Evolutionary conservation across 129 eudicot species (phyloP), one percentile per base, ranked within the genome.

Genomic region (Ambrosia trifida): DNA sequence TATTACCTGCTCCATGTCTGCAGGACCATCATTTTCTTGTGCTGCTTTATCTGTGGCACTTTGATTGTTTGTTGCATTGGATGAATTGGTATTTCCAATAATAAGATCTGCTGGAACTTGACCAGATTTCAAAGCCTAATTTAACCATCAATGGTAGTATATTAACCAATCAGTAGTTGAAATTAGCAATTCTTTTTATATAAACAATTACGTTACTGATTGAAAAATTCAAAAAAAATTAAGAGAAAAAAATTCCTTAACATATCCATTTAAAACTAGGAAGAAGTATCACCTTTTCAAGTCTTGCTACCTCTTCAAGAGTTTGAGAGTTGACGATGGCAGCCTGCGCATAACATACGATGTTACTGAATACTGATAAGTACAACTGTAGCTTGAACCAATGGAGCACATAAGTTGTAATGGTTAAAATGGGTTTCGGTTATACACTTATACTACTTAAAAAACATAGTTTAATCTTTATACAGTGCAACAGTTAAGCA

Each of bases 251-350:
- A 63, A 35, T 4, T 43, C 40, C 44, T 11, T 32, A 8, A 16
- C 31, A 72, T 43, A 52, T 54, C 66, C 7, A 41, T 19, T 36
- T 5, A 30, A 28, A 68, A 68, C 32, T 17, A 50, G 19, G 60
- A 60, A 0, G 14, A 65, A 52, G 59, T 35, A 46, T 76, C 69
- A 89, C 98, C 98, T 94, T 80, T 81, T 94, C 98, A 82, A 94
- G 97, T 74, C 95, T 85, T 64, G 98, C 98, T 57, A 94, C 98
- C 80, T 94, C 98, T 74, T 93, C 98, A 53, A 89, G 96, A 16
- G 98, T 93, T 83, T 94, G 98, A 60, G 98, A 87, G 76, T 94
- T 94, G 63, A 94, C 95, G 61, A 94, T 94, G 36, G 98, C 98
- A 79, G 98, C 96, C 98, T 94, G 86, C 90, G 82, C 4, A 67